These are phyloP conservation scores for Trapa bicornis DNA, from an alignment of 345 rosid genomes.

Conservation along the genomic window DNA sequence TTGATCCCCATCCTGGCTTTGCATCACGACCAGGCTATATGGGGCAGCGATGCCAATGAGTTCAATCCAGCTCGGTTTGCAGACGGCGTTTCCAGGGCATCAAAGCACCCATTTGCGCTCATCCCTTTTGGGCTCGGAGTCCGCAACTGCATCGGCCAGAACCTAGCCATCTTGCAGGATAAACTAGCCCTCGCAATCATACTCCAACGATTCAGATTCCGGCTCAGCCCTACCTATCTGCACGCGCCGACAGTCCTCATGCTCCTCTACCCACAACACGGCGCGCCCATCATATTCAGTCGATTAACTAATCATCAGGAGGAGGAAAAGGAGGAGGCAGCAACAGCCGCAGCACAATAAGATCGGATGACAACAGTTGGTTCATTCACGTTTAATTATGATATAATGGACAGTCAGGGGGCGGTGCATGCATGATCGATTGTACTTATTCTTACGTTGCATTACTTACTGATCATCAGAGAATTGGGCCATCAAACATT, in stretches of 20 bases:
- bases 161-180: constrained; percentile 67
- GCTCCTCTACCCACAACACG: constrained; percentile 63
- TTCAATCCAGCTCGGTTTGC: constrained; percentile 66
- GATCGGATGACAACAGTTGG: too few species aligned
- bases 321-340: constrained; percentile 1
- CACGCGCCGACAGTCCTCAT: constrained; percentile 69
- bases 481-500: too few species aligned
- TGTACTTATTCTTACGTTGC: too few species aligned
- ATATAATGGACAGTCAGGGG: too few species aligned
- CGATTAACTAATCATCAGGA: constrained; percentile 12
- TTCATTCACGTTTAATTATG: too few species aligned
- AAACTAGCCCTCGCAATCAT: constrained; percentile 49
- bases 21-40: constrained; percentile 59
- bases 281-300: constrained; percentile 58
- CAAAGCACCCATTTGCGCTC: constrained; percentile 57
- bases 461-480: too few species aligned
- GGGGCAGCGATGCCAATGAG: constrained; percentile 72
- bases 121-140: constrained; percentile 74
- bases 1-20: constrained; percentile 59
- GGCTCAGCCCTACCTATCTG: constrained; percentile 51
- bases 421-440: too few species aligned
- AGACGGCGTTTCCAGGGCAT: constrained; percentile 60
- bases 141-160: constrained; percentile 67
- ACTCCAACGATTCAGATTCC: constrained; percentile 55
- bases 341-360: too few species aligned